Conservation (phyloP, 1,284 basidiomycete genomes). For the Hypsizygus ulmarius region DNA sequence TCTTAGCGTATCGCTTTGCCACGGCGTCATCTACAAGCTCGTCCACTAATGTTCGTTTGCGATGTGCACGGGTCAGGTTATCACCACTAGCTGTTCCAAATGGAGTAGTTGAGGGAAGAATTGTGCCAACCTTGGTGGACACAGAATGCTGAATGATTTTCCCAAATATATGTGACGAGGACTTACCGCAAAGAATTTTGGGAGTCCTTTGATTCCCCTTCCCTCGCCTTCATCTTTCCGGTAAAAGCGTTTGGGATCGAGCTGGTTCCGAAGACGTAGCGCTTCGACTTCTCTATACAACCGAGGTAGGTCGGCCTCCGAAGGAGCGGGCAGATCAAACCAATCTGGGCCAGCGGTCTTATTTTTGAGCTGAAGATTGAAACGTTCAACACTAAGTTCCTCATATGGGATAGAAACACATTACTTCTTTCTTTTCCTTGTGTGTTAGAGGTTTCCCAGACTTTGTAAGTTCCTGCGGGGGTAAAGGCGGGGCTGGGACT, state of each 20-base stretch:
- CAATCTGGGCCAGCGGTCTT: constrained; percentile 82
- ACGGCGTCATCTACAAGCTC: constrained; percentile 88
- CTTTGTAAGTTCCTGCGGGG: constrained; percentile 56
- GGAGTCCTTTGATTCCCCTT: constrained; percentile 81
- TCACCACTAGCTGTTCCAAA: constrained; percentile 73
- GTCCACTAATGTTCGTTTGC: constrained; percentile 84
- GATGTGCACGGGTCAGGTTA: constrained; percentile 64
- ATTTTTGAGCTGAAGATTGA: constrained; percentile 53
- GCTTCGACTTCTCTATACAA: constrained; percentile 93
- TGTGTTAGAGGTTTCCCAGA: constrained; percentile 63
- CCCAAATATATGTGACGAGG: constrained; percentile 7
- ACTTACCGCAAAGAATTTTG: constrained; percentile 84
- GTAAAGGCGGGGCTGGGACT: constrained; percentile 52
- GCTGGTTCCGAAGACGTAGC: constrained; percentile 83
- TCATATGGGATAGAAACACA: constrained; percentile 18
- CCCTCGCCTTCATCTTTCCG: constrained; percentile 80
- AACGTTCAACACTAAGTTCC: constrained; percentile 1
- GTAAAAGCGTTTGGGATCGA: constrained; percentile 97
- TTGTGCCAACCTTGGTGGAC: constrained; percentile 74
- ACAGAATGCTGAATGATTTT: constrained; percentile 9
- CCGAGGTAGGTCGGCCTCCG: constrained; percentile 77
- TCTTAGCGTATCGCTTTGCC: constrained; percentile 86
- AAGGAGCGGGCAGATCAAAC: constrained; percentile 89
- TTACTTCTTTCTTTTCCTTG: constrained; percentile 66
- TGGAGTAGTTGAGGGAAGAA: constrained; percentile 73